Evolutionary conservation across 768 basidiomycete species (phyloP), one percentile per base, ranked within the genome.

Genomic region (Panaeolus papilionaceus): DNA sequence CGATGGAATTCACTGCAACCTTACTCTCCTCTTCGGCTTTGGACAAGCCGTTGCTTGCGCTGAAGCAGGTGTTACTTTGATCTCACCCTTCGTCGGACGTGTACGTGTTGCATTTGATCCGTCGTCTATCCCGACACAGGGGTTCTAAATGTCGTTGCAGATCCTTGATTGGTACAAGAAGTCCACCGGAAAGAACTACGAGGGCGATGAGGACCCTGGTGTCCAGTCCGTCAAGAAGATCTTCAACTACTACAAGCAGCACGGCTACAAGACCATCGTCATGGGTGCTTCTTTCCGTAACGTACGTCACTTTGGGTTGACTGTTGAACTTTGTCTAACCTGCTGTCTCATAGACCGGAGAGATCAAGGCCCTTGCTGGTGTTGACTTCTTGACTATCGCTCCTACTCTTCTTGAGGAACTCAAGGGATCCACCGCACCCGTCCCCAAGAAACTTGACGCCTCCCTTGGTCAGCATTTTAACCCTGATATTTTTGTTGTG

Each of bases 81-180:
- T 99, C 84, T 99, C 98, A 64, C 98, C 98, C 65, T 99, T 99
- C 83, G 98, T 99, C 79, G 98, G 96, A 70, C 94, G 96, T 80
- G 93, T 95, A 84, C 80, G 92, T 83, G 40, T 51, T 66, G 69
- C 67, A 64, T 58, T 69, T 71, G 44, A 49, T 12, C 26, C 58
- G 33, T 12, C 2, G 38, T 42, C 4, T 28, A 33, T 49, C n/a
- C 47, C 23, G 23, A 12, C 42, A 37, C 9, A 14, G 44, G n/a
- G 42, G 26, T 51, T 49, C 64, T 54, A 16, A 69, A 44, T 40
- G 38, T 54, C 26, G 66, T 45, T 33, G 23, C 72, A 94, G 93
- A 99, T 99, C 78, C 93, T 99, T 71, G 98, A 99, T 83, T 99
- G 96, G 96, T 89, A 99, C 91, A 99, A 99, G 90, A 94, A 95